Conservation (phyloP, 176 grass and related monocot species). For the Urochloa ruziziensis region DNA sequence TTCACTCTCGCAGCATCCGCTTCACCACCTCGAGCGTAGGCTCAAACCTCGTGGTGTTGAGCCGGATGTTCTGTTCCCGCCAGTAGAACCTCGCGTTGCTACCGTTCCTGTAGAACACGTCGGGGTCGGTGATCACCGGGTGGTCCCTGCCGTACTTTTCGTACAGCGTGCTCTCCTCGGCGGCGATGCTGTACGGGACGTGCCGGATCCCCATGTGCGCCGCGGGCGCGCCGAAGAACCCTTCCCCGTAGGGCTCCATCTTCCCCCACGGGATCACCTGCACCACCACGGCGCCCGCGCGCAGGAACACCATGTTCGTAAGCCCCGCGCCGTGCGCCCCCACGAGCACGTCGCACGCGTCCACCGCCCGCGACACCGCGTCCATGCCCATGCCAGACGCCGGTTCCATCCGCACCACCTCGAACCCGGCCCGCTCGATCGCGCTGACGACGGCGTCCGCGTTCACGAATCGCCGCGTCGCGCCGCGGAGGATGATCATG, state of each 20-base stretch:
- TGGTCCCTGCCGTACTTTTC: conserved; percentile 4
- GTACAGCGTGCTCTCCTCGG: conserved; percentile 46
- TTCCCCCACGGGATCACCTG: conserved; percentile 27
- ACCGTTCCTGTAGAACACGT: conserved; percentile 11
- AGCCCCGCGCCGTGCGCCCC: conserved; percentile 29
- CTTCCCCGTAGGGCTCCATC: conserved; percentile 25
- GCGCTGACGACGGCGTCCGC: neutral
- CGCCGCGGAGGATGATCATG: conserved; percentile 12
- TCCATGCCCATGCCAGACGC: neutral
- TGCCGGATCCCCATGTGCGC: conserved; percentile 27
- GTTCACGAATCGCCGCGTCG: conserved; percentile 28
- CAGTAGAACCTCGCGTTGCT: conserved; percentile 21
- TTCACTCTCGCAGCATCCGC: neutral
- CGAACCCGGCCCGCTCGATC: conserved; percentile 12
- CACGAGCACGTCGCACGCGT: conserved; percentile 14
- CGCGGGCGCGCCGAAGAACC: conserved; percentile 29
- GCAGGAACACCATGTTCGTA: conserved; percentile 33
- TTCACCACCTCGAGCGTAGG: neutral
- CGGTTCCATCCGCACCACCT: conserved; percentile 5
- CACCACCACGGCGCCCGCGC: conserved; percentile 9
- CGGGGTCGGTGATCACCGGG: conserved; percentile 29
- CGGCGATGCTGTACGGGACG: conserved; percentile 23
- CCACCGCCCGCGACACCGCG: conserved; percentile 2
- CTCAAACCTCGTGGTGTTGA: conserved; percentile 30
- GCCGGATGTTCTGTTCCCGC: conserved; percentile 25